These are phyloP conservation scores for Diplogelasinospora grovesii DNA, from an alignment of 495 filamentous ascomycete genomes.

Conservation along the genomic window DNA sequence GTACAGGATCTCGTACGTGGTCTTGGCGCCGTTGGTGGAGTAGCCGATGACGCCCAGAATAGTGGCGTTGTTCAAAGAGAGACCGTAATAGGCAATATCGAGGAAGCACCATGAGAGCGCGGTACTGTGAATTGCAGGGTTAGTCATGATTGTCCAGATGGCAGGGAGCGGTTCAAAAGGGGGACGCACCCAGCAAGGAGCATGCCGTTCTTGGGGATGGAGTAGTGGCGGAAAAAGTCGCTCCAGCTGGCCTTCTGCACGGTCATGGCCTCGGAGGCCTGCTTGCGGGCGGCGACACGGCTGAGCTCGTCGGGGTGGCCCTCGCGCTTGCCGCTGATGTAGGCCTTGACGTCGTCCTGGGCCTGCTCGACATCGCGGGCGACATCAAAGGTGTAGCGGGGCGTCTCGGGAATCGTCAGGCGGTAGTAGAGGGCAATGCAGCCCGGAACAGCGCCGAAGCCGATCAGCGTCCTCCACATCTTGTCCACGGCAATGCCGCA, in stretches of 20 bases:
- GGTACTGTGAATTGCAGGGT: conserved; percentile 38
- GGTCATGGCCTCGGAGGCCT: conserved; percentile 39
- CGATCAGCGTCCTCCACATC: conserved; percentile 78
- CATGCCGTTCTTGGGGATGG: conserved; percentile 59
- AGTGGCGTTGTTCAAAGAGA: conserved; percentile 66
- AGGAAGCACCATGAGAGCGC: conserved; percentile 73
- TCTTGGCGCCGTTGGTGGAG: conserved; percentile 43
- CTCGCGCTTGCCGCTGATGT: conserved; percentile 50
- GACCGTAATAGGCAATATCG: conserved; percentile 59
- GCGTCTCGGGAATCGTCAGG: conserved; percentile 75
- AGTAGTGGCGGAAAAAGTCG: conserved; percentile 60
- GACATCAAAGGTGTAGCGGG: conserved; percentile 76
- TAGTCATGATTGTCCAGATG: background rate
- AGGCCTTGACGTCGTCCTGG: conserved; percentile 57
- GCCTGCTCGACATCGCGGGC: conserved; percentile 68
- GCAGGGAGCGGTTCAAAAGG: background rate
- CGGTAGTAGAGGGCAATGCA: conserved; percentile 76
- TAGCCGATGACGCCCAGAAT: conserved; percentile 65
- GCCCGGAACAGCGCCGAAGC: conserved; percentile 72
- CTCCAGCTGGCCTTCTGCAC: conserved; percentile 57
- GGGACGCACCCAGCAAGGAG: conserved; percentile 49
- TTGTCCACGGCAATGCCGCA: conserved; percentile 70
- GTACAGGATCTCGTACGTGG: conserved; percentile 59
- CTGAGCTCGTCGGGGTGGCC: conserved; percentile 57
- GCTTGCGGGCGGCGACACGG: conserved; percentile 43